Percentiles rank a stretch among this genome's conserved stretches.
Evolutionary conservation across 2,329 filamentous ascomycete species (phyloP).

Genomic region (Paramyrothecium sp.): DNA sequence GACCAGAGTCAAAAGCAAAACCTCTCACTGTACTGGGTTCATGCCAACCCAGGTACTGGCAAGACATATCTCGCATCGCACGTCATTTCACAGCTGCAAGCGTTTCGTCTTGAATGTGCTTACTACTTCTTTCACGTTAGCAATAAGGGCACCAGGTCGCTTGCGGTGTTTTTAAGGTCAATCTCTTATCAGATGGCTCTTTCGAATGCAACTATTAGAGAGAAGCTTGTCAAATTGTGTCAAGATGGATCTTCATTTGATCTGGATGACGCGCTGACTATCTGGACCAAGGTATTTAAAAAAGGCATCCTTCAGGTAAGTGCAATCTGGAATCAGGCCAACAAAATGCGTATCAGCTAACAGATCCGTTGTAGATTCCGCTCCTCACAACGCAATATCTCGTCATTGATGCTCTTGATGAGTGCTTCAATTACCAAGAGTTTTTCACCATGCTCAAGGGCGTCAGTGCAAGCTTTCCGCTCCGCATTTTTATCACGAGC

Average conservation of each 20-base stretch:
- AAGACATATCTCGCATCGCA: constrained; percentile 6
- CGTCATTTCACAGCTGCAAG: constrained; percentile 5
- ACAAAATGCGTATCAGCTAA: too few relatives aligned
- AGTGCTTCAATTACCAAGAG: constrained; percentile 21
- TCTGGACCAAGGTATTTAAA: constrained; percentile 31
- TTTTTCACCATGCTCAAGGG: constrained; percentile 21
- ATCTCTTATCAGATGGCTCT: constrained; percentile 32
- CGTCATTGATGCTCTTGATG: constrained; percentile 34
- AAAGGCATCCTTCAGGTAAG: constrained; percentile 24
- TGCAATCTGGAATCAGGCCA: too few relatives aligned
- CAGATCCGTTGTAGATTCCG: too few relatives aligned
- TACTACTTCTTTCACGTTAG: constrained; percentile 18
- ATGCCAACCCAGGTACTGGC: constrained; percentile 7
- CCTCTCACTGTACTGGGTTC: constrained; percentile 4
- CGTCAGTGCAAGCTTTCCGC: constrained; percentile 11
- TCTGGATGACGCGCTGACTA: constrained; percentile 20
- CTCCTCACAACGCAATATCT: too few relatives aligned
- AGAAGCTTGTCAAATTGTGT: constrained; percentile 16
- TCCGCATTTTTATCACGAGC: constrained; percentile 26
- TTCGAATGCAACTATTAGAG: constrained; percentile 15
- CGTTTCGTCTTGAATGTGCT: constrained; percentile 7
- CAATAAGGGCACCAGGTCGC: constrained; percentile 7
- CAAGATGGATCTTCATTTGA: constrained; percentile 18
- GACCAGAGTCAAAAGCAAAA: not conserved
- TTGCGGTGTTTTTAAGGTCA: constrained; percentile 17